A percentile compares a stretch with the other conserved stretches of the same genome.
These are phyloP conservation scores for Phytophthora meadii DNA, from an alignment of 352 stramenopile species.

Conservation along the genomic window DNA sequence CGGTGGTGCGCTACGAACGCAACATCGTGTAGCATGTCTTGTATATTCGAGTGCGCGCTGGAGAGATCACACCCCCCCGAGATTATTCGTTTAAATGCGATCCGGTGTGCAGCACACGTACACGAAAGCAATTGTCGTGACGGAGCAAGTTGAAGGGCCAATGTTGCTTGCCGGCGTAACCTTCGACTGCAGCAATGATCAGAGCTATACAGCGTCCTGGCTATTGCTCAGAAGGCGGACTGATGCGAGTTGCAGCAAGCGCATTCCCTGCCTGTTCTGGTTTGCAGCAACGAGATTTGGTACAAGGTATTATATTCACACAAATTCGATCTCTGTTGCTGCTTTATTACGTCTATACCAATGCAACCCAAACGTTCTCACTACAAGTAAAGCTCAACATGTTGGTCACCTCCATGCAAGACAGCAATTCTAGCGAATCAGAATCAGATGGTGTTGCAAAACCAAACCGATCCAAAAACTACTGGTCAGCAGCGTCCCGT, in stretches of 20 bases:
- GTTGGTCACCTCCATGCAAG: neutral
- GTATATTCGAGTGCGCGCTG: too few species aligned
- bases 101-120: neutral
- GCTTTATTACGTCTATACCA: too few species aligned
- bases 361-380: too few species aligned
- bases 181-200: slow-evolving; percentile 1
- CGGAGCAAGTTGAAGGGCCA: neutral
- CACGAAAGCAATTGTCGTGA: slow-evolving; percentile 9
- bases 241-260: slow-evolving; percentile 10
- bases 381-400: neutral
- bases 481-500: slow-evolving; percentile 40
- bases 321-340: too few species aligned
- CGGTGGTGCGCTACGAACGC: too few species aligned
- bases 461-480: slow-evolving; percentile 26
- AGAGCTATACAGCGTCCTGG: slow-evolving; percentile 11
- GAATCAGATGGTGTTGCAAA: slow-evolving; percentile 5
- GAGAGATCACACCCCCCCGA: too few species aligned
- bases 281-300: neutral
- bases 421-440: slow-evolving; percentile 3
- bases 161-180: neutral
- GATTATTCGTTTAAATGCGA: slow-evolving; percentile 5
- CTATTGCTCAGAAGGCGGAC: slow-evolving; percentile 16
- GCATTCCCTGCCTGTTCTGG: slow-evolving; percentile 10
- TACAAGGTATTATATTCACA: too few species aligned
- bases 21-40: too few species aligned